Conservation (phyloP, 257 asterid species). For the Thymus quinquecostatus region DNA sequence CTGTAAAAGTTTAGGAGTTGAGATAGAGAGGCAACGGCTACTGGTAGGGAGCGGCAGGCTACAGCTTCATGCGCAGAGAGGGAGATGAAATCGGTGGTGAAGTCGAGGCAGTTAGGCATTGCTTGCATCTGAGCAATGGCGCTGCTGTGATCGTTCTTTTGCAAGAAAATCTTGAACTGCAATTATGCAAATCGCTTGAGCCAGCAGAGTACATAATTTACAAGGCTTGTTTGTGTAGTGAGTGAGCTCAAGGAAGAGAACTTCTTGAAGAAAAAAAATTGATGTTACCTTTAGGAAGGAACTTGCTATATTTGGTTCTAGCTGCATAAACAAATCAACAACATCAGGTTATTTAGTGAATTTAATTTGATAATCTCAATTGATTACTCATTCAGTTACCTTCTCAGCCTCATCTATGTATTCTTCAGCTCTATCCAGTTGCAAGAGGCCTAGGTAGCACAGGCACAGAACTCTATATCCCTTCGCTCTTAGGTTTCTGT, state of each 20-base stretch:
- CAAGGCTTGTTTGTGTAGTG: conserved; percentile 11
- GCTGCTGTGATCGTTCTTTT: conserved; percentile 56
- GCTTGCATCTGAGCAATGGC: conserved; percentile 90
- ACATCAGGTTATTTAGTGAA: conserved; percentile 30
- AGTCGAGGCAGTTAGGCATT: conserved; percentile 91
- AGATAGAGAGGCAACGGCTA: conserved; percentile 76
- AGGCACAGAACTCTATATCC: conserved; percentile 90
- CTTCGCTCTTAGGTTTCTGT: conserved; percentile 79
- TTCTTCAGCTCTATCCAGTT: conserved; percentile 94
- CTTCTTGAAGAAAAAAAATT: not conserved
- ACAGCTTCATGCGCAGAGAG: conserved; percentile 94
- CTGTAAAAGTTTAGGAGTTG: conserved; percentile 67
- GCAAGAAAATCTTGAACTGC: conserved; percentile 93
- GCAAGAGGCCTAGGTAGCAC: conserved; percentile 82
- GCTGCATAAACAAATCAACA: conserved; percentile 59
- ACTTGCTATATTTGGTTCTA: conserved; percentile 86
- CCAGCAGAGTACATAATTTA: conserved; percentile 19
- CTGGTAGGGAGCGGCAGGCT: conserved; percentile 73
- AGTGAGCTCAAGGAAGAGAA: conserved; percentile 22
- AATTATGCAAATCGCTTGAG: conserved; percentile 26
- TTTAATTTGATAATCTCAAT: conserved; percentile 17
- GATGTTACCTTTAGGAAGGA: conserved; percentile 87
- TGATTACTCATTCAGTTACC: conserved; percentile 44
- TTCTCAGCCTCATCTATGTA: conserved; percentile 93
- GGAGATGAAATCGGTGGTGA: conserved; percentile 86